These are phyloP conservation scores for Hanseniaspora osmophila DNA, from an alignment of 805 yeast species.

Conservation along the genomic window DNA sequence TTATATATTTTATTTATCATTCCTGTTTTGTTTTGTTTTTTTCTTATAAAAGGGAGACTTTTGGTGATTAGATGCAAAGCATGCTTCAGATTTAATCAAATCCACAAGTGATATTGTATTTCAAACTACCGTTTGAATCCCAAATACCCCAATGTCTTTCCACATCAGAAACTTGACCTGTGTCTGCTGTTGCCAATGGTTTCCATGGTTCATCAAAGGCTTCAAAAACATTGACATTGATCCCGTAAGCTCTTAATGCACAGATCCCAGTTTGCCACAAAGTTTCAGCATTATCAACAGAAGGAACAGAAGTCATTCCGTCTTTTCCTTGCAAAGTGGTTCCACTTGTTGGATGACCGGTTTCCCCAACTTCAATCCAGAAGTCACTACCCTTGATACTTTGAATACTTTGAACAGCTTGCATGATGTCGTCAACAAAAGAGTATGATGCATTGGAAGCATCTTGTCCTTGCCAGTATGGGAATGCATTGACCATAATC, in stretches of 20 bases:
- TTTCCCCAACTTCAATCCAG: slow-evolving; percentile 91
- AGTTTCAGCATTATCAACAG: slow-evolving; percentile 54
- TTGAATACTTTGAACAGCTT: slow-evolving; percentile 83
- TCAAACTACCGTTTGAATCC: slow-evolving; percentile 34
- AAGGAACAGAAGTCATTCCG: slow-evolving; percentile 47
- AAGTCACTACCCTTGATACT: slow-evolving; percentile 72
- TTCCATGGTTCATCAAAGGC: slow-evolving; percentile 95
- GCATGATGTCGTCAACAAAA: slow-evolving; percentile 94
- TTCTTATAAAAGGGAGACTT: too few relatives aligned
- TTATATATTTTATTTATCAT: too few relatives aligned
- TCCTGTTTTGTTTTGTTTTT: too few relatives aligned
- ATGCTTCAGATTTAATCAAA: neutral
- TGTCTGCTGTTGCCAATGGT: slow-evolving; percentile 37
- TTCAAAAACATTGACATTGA: slow-evolving; percentile 84
- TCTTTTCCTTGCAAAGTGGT: slow-evolving; percentile 20
- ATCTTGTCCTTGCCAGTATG: slow-evolving; percentile 97
- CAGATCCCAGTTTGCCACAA: slow-evolving; percentile 86
- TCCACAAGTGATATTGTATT: slow-evolving; percentile 34
- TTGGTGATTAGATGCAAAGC: too few relatives aligned
- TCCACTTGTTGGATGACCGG: slow-evolving; percentile 94
- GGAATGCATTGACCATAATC: slow-evolving; percentile 87
- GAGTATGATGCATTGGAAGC: slow-evolving; percentile 73
- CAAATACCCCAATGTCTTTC: slow-evolving; percentile 95
- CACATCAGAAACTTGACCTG: slow-evolving; percentile 73
- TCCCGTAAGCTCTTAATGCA: slow-evolving; percentile 91